phyloP scores from a whole-genome alignment of 1,139 yeast genomes.

The Wickerhamomyces sp. region DNA sequence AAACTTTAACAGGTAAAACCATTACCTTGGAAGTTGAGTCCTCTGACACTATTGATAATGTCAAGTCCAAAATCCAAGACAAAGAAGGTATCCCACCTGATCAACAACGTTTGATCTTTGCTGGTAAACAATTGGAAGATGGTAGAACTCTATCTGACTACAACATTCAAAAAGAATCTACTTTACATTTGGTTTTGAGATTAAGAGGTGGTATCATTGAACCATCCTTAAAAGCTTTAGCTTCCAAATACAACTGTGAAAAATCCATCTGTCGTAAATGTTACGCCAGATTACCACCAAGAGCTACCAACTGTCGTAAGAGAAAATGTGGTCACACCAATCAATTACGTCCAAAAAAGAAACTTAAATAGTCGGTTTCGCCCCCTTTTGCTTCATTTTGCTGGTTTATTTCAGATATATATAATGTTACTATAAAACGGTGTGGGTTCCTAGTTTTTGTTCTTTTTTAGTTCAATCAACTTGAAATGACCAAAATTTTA shows the following conservation, averaged over 20 bases:
- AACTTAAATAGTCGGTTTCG: conserved; percentile 78
- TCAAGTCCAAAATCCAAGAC: conserved; percentile 90
- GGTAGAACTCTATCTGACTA: conserved; percentile 91
- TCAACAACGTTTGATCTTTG: conserved; percentile 89
- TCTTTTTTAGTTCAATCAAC: background rate
- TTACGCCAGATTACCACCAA: conserved; percentile 99
- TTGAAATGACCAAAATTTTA: conserved; percentile 6
- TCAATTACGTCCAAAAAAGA: conserved; percentile 99
- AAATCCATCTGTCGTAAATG: conserved; percentile 99
- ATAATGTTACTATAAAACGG: background rate
- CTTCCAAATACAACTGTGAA: conserved; percentile 99
- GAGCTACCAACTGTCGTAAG: conserved; percentile 99
- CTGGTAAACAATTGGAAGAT: conserved; percentile 92
- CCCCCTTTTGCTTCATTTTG: conserved; percentile 9
- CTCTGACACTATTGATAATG: conserved; percentile 91
- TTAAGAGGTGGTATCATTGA: conserved; percentile 97
- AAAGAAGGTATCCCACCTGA: conserved; percentile 95
- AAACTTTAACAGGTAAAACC: conserved; percentile 85
- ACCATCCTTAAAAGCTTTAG: conserved; percentile 98
- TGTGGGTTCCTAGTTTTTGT: background rate
- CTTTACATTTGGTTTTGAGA: conserved; percentile 82
- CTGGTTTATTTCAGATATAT: background rate
- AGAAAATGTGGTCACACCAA: conserved; percentile 99
- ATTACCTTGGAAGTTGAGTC: conserved; percentile 94
- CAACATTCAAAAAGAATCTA: conserved; percentile 94